Base-by-base conservation (phyloP, 129 eudicot genomes). In the Sambucus nigra region DNA sequence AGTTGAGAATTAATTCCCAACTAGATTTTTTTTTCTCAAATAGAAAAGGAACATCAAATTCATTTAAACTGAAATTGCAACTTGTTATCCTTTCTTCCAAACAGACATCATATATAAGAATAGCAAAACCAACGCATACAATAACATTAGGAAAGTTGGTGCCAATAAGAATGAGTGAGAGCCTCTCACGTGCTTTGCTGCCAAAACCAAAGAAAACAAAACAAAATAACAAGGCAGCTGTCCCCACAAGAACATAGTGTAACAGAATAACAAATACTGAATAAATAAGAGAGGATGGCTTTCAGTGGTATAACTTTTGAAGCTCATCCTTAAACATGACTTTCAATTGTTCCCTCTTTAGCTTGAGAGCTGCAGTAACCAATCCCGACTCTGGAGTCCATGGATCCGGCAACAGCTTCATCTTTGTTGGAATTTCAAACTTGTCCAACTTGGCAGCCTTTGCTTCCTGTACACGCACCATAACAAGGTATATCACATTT, bases 371-470 rank as follows among this genome's bases (percentile, higher is more conserved):
- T 21, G 95, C 94, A 50, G 95, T 89, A 25, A 89, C 97, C 57
- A 89, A 67, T 56, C 97, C 97, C 4, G 97, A 78, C 63, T 89
- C 97, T 16, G 94, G 95, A 32, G 97, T 84, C 95, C 97, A 84
- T 9, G 88, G 79, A 10, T 89, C 97, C 4, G 93, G 68, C 70
- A 84, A 28, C 73, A 89, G 61, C 59, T 81, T 76, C 8, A 89
- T 84, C 78, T 89, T 89, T 57, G 97, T 80, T 0, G 97, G 95
- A 16, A 66, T 21, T 69, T 89, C 95, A 63, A 91, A 85, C 70
- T 85, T 91, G 70, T 91, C 95, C 69, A 91, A 44, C 58, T 74
- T 91, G 25, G 79, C 74, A 0, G 70, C 86, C 72, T 91, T 91
- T 2, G 63, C 98, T 28, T 50, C 94, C 98, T 91, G 87, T 51